Evolutionary conservation across 2,329 filamentous ascomycete species (phyloP), one percentile per base, ranked within the genome.

Genomic region (Periconia macrospinosa): DNA sequence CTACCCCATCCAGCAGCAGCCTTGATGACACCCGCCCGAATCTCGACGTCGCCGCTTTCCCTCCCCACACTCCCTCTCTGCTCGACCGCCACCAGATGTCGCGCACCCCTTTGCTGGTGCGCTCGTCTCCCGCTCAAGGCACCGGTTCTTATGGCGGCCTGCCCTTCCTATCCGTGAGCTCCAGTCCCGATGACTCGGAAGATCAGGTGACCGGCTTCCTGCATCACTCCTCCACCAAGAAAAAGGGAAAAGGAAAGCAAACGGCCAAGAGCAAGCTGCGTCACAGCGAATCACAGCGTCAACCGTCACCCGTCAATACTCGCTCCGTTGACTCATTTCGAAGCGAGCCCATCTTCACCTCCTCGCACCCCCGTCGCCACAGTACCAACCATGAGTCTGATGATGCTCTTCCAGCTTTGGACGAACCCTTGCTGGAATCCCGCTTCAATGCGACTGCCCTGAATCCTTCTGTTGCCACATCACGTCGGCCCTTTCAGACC

Each of bases 131-230:
- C 42, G 82, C 82, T 33, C 79, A 83, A 67, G 84, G 83, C 52
- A 85, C 82, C 35, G 81, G 82, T 19, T 85, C 83, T 15, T 87
- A 87, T 68, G 84, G 84, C 50, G 83, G 82, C 5, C 77, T 83
- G 19, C 83, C 81, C 6, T 63, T 81, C 41, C 69, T 77, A 37
- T 76, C 68, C 23, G 50, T 74, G 56, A 75, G 71, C 54, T 69
- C 69, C 47, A 70, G 66, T 56, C 59, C 64, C 6, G 65, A 65
- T 47, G 65, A 70, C 45, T 72, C 75, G 19, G 70, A 73, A 49
- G 47, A 62, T 62, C 63, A 69, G 63, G 63, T 70, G 63, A 66
- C 58, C 54, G 57, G 48, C 23, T 45, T 50, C 41, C 57, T 57
- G 37, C 58, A 55, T 50, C 65, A 57, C 44, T 58, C 52, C 44